These are phyloP conservation scores for Pythium vanterpoolii DNA, from an alignment of 352 stramenopile genomes.

Conservation along the genomic window DNA sequence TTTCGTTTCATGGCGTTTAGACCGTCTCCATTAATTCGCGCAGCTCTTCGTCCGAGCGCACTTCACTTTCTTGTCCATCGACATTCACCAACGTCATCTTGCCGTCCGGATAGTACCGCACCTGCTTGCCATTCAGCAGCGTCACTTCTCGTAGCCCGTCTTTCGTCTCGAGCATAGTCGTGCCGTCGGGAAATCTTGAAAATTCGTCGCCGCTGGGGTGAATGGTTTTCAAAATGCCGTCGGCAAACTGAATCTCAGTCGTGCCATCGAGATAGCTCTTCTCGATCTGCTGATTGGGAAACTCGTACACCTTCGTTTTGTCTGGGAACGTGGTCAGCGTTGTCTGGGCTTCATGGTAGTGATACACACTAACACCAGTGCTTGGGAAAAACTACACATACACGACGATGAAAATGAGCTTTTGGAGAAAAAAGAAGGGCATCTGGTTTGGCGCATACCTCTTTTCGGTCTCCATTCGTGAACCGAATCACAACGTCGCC, in stretches of 20 bases:
- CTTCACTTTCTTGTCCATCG: conserved; percentile 45
- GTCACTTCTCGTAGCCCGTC: conserved; percentile 78
- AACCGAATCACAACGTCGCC: conserved; percentile 90
- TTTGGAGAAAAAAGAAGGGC: neutral
- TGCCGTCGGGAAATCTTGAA: conserved; percentile 80
- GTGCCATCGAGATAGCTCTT: conserved; percentile 89
- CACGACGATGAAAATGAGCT: neutral
- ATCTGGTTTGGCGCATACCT: conserved; percentile 34
- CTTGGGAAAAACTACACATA: conserved; percentile 46
- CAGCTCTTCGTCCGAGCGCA: conserved; percentile 65
- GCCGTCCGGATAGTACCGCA: conserved; percentile 75
- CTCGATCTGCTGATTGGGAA: conserved; percentile 94
- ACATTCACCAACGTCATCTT: conserved; percentile 53
- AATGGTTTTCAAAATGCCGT: conserved; percentile 92
- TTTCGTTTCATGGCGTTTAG: neutral
- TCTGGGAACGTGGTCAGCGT: conserved; percentile 94
- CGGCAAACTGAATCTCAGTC: conserved; percentile 94
- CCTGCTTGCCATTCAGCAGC: conserved; percentile 62
- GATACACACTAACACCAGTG: conserved; percentile 92
- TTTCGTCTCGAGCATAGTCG: conserved; percentile 71
- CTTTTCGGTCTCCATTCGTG: conserved; percentile 95
- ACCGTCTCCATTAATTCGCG: conserved; percentile 45
- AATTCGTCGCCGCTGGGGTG: conserved; percentile 71
- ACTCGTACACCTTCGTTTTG: conserved; percentile 95
- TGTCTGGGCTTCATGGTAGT: conserved; percentile 91